These are phyloP conservation scores for Dioszegia aurantiaca DNA, from an alignment of 768 basidiomycete species.

Conservation along the genomic window DNA sequence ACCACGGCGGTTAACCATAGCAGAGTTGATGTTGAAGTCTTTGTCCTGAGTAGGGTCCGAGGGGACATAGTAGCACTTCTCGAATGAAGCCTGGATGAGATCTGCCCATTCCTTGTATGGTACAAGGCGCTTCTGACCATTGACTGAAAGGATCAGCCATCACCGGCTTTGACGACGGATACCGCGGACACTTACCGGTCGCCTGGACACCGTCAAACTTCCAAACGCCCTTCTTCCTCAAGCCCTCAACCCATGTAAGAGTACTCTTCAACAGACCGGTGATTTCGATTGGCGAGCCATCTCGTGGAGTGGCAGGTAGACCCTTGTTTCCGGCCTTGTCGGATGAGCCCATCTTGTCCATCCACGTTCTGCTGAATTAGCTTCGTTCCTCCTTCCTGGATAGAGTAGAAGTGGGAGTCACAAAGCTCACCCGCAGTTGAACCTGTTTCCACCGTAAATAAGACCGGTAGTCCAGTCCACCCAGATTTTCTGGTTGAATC, in stretches of 20 bases:
- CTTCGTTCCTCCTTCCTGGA: not conserved
- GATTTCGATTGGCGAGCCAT: constrained; percentile 94
- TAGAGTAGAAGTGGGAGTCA: no score
- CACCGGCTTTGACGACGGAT: not conserved
- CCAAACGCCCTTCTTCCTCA: constrained; percentile 68
- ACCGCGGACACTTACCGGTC: constrained; percentile 59
- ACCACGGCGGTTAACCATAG: constrained; percentile 78
- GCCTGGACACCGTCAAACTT: constrained; percentile 86
- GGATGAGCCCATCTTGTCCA: constrained; percentile 95
- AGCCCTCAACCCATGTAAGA: constrained; percentile 75
- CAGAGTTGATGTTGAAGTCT: constrained; percentile 67
- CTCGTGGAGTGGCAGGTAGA: constrained; percentile 89
- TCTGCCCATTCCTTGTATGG: constrained; percentile 88
- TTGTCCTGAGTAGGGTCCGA: constrained; percentile 70
- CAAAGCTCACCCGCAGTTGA: constrained; percentile 50
- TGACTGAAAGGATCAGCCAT: constrained; percentile 57
- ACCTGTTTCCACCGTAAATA: constrained; percentile 75
- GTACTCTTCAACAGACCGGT: constrained; percentile 90
- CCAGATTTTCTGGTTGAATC: constrained; percentile 86
- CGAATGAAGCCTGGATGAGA: constrained; percentile 81
- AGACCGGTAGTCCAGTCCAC: constrained; percentile 97
- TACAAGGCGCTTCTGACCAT: constrained; percentile 65
- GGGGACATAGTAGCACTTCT: constrained; percentile 87
- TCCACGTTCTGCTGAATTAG: constrained; percentile 48
- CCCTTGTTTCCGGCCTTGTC: constrained; percentile 89